Conservation (phyloP, 2,329 filamentous ascomycete species). For the Phialophora chinensis region DNA sequence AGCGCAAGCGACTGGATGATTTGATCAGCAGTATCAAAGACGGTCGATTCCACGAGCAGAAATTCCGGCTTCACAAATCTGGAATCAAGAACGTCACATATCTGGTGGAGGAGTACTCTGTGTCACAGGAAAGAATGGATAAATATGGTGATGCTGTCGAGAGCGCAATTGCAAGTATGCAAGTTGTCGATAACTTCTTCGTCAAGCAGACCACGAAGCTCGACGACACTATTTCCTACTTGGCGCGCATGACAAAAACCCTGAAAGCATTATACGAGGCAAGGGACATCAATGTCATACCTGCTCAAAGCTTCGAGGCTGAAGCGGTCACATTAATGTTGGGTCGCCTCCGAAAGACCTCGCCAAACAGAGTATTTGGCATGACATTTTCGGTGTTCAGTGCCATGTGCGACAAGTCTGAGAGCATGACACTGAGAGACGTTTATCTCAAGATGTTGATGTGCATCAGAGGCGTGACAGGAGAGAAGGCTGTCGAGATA, state of each 20-base stretch:
- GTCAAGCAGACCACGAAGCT: constrained; percentile 76
- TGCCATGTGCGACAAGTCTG: constrained; percentile 75
- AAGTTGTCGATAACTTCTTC: constrained; percentile 80
- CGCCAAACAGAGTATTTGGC: constrained; percentile 64
- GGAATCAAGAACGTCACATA: constrained; percentile 80
- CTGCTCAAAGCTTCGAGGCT: constrained; percentile 47
- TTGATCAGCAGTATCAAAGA: constrained; percentile 81
- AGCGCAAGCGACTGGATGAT: constrained; percentile 81
- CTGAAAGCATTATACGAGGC: constrained; percentile 67
- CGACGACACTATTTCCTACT: constrained; percentile 78
- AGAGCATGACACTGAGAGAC: constrained; percentile 74
- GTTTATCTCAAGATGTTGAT: constrained; percentile 85
- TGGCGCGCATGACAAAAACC: constrained; percentile 72
- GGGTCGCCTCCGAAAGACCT: constrained; percentile 61
- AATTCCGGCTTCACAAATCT: constrained; percentile 75
- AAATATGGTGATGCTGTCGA: constrained; percentile 71
- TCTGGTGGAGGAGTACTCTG: constrained; percentile 73
- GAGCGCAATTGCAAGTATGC: constrained; percentile 76
- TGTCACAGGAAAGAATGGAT: constrained; percentile 60
- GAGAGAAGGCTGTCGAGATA: constrained; percentile 79
- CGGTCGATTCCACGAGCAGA: constrained; percentile 81
- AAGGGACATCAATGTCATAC: constrained; percentile 35
- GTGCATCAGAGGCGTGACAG: constrained; percentile 76
- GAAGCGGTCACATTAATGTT: constrained; percentile 71
- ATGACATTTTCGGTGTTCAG: constrained; percentile 75